Base-by-base conservation (phyloP, 2,329 filamentous ascomycete species). In the Paracoccidioides brasiliensis region DNA sequence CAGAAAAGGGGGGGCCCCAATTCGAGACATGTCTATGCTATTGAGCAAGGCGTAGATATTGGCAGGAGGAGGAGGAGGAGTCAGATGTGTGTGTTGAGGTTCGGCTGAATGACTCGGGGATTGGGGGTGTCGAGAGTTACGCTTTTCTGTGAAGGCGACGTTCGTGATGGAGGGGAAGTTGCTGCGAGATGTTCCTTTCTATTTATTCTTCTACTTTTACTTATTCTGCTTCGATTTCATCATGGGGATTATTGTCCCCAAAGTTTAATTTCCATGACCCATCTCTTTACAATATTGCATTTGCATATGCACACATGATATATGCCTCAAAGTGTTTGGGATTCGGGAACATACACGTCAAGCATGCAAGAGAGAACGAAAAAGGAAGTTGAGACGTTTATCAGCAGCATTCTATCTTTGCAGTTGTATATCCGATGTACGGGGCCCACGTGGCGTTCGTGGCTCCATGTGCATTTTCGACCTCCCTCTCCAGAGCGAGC, bases 41-140 rank as follows among this genome's bases (percentile, higher is more conserved):
- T 78, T 54, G 68, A 69, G 55, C 76, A 80, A 64, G 76, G 76
- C 9, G 70, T 76, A 12, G 77, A 78, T 66, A 78, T 78, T 72
- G 76, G 74, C 32, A 69, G 76, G 60, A 66, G 64, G 62, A 78
- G 74, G 32, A 69, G 76, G 60, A 66, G 64, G 62, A 78, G 76
- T 63, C 72, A 76, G 28, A 75, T 78, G 61, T 69, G 61, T 69
- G 70, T 45, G 69, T 79, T 33, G 69, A 70, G 41, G 71, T 80
- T 49, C 67, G 66, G 54, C 60, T 77, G 64, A 65, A 67, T 53
- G 61, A 68, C 52, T 59, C 62, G 28, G 61, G 66, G n/a, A 60
- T 55, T 55, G 15, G 57, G 54, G n/a, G 55, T 61, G 33, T 55
- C 57, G 51, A 52, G 56, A 49, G 56, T 61, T 33, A 58, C 59